These are phyloP conservation scores for Lupinus albus DNA, from an alignment of 306 rosid genomes.

Conservation along the genomic window DNA sequence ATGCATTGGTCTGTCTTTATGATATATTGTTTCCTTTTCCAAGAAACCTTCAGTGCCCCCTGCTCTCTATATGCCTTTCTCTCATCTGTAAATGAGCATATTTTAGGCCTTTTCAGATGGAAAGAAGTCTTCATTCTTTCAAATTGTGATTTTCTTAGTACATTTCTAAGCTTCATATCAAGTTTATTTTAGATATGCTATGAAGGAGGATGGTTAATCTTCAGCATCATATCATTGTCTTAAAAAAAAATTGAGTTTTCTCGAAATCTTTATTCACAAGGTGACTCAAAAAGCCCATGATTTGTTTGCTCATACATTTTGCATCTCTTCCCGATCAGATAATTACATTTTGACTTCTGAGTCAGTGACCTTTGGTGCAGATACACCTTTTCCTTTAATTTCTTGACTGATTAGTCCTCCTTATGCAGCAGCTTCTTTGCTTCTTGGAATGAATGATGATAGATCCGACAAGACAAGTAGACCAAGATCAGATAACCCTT, in stretches of 20 bases:
- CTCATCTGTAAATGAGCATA: neutral
- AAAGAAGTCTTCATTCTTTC: slow-evolving; percentile 14
- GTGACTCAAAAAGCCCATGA: slow-evolving; percentile 29
- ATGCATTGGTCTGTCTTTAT: too few relatives aligned
- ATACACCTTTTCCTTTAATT: neutral
- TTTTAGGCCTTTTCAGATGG: slow-evolving; percentile 13
- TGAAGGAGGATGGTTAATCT: slow-evolving; percentile 4
- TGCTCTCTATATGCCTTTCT: neutral
- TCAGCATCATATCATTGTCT: slow-evolving; percentile 11
- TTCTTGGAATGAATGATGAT: slow-evolving; percentile 84
- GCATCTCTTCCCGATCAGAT: slow-evolving; percentile 4
- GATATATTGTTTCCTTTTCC: slow-evolving; percentile 1
- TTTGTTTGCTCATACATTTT: slow-evolving; percentile 12
- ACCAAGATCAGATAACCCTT: slow-evolving; percentile 83
- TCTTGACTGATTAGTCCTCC: slow-evolving; percentile 48
- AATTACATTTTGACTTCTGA: slow-evolving; percentile 5
- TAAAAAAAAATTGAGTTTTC: neutral
- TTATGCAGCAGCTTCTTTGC: slow-evolving; percentile 93
- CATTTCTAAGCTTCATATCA: slow-evolving; percentile 4
- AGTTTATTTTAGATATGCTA: slow-evolving; percentile 7
- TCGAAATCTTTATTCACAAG: neutral
- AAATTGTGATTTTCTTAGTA: slow-evolving; percentile 2
- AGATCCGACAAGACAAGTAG: slow-evolving; percentile 76
- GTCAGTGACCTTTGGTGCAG: neutral
- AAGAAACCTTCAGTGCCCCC: neutral